Conservation (phyloP, 371 early-diverging fungal species). For the Mucor racemosus region DNA sequence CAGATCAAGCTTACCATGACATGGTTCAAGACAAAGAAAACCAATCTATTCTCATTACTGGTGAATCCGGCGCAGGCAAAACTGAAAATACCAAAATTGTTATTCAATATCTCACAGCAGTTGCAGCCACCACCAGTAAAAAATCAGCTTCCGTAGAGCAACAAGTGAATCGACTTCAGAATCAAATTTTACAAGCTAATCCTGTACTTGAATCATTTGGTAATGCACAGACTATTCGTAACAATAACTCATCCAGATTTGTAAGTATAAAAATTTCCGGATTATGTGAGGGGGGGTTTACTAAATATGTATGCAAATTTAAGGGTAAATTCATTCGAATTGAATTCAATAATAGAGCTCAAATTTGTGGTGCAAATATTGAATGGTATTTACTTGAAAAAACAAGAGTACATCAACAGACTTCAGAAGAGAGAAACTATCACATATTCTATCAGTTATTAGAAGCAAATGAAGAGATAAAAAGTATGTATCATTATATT, state of each 20-base stretch:
- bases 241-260: constrained; percentile 99
- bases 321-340: constrained; percentile 99
- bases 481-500: constrained; percentile 33
- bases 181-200: constrained; percentile 96
- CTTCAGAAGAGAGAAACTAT: constrained; percentile 93
- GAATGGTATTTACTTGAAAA: constrained; percentile 99
- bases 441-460: constrained; percentile 99
- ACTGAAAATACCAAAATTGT: constrained; percentile 99
- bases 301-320: background rate
- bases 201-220: constrained; percentile 99
- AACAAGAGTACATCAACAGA: constrained; percentile 95
- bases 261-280: constrained; percentile 58
- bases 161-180: constrained; percentile 70
- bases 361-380: constrained; percentile 97
- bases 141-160: constrained; percentile 30
- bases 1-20: constrained; percentile 94
- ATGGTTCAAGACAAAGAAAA: constrained; percentile 95
- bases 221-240: constrained; percentile 99
- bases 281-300: background rate
- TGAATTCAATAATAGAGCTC: constrained; percentile 88
- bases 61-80: constrained; percentile 99
- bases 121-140: constrained; percentile 58
- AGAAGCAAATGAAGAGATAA: constrained; percentile 77
- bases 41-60: constrained; percentile 99
- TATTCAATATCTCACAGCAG: constrained; percentile 97